Percentiles rank a stretch among this genome's conserved stretches.
Evolutionary conservation across 1,139 yeast genomes (phyloP).

Genomic region (Hemisphaericaspora lyxosophila): DNA sequence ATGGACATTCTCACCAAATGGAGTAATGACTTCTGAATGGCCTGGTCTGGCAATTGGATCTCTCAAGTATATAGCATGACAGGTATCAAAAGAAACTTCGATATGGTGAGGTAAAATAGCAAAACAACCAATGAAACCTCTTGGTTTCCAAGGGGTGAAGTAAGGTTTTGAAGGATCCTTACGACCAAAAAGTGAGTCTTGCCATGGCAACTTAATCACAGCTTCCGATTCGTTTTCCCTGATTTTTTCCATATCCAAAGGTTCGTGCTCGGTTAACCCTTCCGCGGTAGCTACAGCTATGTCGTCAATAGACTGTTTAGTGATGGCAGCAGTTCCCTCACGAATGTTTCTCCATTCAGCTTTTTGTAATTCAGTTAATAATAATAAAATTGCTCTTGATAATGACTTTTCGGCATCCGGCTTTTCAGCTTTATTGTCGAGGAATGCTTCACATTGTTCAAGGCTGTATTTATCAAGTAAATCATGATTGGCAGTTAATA

Average conservation of each 20-base stretch:
- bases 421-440: conserved; percentile 39
- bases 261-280: conserved; percentile 48
- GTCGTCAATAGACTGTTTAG: conserved; percentile 25
- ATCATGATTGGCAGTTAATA: conserved; percentile 28
- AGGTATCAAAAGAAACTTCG: conserved; percentile 84
- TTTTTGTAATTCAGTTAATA: conserved; percentile 55
- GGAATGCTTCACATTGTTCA: conserved; percentile 22
- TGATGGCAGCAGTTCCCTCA: conserved; percentile 19
- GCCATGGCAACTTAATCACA: conserved; percentile 67
- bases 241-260: conserved; percentile 52
- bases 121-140: conserved; percentile 90
- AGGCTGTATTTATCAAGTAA: conserved; percentile 22
- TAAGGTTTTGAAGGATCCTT: conserved; percentile 73
- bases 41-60: conserved; percentile 98
- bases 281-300: conserved; percentile 51
- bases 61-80: conserved; percentile 92
- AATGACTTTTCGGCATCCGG: conserved; percentile 36
- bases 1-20: conserved; percentile 79
- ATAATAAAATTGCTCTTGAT: conserved; percentile 51
- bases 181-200: conserved; percentile 74
- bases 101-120: conserved; percentile 90
- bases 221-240: conserved; percentile 56
- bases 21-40: conserved; percentile 91
- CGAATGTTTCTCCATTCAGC: conserved; percentile 52
- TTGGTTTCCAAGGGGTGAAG: conserved; percentile 96